Conservation (phyloP, 176 grass and related monocot species). For the Aegilops tauschii region DNA sequence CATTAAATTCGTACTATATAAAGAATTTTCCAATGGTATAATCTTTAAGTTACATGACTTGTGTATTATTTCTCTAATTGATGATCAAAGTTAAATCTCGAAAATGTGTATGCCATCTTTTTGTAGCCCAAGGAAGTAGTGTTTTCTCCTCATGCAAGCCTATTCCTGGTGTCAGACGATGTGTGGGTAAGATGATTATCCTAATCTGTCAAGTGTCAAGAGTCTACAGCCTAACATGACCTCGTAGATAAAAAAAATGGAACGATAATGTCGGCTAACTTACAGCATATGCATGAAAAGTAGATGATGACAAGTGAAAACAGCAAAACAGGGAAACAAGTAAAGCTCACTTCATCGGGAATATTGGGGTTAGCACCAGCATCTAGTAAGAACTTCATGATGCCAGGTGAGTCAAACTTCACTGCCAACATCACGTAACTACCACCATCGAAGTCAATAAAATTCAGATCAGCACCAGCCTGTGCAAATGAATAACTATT, state of each 20-base stretch:
- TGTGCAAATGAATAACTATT: neutral
- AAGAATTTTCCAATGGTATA: too few relatives aligned
- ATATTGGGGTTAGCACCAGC: neutral
- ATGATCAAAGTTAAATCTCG: neutral
- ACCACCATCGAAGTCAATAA: neutral
- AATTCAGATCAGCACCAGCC: neutral
- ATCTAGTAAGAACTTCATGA: neutral
- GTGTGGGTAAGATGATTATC: too few relatives aligned
- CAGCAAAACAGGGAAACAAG: neutral
- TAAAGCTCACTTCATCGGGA: neutral
- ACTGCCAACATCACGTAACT: neutral
- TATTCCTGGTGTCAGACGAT: too few relatives aligned
- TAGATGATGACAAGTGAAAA: neutral
- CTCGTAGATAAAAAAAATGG: neutral
- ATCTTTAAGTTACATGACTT: too few relatives aligned
- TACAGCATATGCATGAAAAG: neutral
- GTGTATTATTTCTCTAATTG: too few relatives aligned
- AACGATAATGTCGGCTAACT: neutral
- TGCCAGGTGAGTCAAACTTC: neutral
- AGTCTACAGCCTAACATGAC: neutral
- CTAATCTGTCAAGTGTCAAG: neutral
- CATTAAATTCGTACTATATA: too few relatives aligned
- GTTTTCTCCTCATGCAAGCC: too few relatives aligned
- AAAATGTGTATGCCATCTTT: too few relatives aligned
- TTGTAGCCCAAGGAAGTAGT: too few relatives aligned